These are phyloP conservation scores for Curvularia lunata DNA, from an alignment of 2,329 filamentous ascomycete species.

Conservation along the genomic window DNA sequence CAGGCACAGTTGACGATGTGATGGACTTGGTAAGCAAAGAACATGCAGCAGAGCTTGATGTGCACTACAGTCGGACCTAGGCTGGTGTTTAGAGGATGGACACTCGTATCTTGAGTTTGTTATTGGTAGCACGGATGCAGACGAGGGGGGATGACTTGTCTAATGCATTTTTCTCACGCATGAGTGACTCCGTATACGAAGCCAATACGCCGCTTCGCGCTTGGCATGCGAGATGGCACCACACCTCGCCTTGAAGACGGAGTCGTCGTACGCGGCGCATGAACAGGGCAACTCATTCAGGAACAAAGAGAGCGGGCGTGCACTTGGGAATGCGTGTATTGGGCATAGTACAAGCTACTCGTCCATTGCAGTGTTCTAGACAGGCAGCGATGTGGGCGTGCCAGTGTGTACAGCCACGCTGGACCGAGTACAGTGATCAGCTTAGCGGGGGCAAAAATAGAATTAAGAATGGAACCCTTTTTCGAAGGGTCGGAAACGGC, in stretches of 20 bases:
- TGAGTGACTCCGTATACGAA: slow-evolving; percentile 1
- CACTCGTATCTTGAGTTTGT: neutral
- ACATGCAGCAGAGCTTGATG: slow-evolving; percentile 16
- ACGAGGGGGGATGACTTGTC: neutral
- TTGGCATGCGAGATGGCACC: slow-evolving; percentile 10
- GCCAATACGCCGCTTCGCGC: slow-evolving; percentile 6
- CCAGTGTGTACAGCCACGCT: neutral
- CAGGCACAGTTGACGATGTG: slow-evolving; percentile 29
- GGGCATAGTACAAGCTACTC: neutral
- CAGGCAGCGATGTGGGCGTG: neutral
- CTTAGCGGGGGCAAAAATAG: slow-evolving; percentile 18
- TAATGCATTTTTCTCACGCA: neutral
- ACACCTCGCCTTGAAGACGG: neutral
- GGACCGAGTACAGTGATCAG: neutral
- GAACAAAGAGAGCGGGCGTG: neutral
- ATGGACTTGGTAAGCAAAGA: slow-evolving; percentile 24
- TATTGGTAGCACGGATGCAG: neutral
- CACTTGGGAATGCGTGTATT: neutral
- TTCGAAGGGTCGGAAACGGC: slow-evolving; percentile 8
- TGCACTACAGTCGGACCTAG: slow-evolving; percentile 18
- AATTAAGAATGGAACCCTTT: slow-evolving; percentile 13
- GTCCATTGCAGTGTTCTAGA: neutral
- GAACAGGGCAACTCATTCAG: neutral
- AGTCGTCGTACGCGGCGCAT: neutral
- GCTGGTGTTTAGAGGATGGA: neutral